Conservation (phyloP, 768 basidiomycete species). For the Pholiota conissans region DNA sequence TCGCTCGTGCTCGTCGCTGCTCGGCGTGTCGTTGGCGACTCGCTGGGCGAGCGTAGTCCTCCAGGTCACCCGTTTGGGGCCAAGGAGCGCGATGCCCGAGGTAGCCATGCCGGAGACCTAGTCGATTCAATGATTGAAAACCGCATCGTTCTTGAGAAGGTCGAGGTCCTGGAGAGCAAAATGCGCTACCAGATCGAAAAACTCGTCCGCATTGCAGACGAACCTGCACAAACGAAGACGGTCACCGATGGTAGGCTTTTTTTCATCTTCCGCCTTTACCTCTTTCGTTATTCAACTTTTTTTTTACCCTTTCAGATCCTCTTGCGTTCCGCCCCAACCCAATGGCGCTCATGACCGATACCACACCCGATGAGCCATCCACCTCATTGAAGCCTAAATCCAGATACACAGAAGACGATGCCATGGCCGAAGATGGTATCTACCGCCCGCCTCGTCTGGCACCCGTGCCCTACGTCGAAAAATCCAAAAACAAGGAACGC, state of each 20-base stretch:
- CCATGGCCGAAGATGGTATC: slow-evolving; percentile 43
- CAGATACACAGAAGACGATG: slow-evolving; percentile 16
- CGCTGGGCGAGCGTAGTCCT: slow-evolving; percentile 50
- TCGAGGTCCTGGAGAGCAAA: slow-evolving; percentile 78
- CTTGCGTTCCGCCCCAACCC: slow-evolving; percentile 93
- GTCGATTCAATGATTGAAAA: slow-evolving; percentile 80
- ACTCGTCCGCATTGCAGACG: slow-evolving; percentile 75
- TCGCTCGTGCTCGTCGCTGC: slow-evolving; percentile 73
- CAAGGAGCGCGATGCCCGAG: slow-evolving; percentile 52
- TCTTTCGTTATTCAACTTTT: neutral
- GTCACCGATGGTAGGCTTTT: slow-evolving; percentile 57
- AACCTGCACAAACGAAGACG: slow-evolving; percentile 42
- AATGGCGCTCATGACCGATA: slow-evolving; percentile 57
- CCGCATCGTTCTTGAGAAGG: slow-evolving; percentile 86
- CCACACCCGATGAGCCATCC: slow-evolving; percentile 34
- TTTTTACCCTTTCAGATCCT: slow-evolving; percentile 58
- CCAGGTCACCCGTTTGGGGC: slow-evolving; percentile 54
- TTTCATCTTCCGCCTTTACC: slow-evolving; percentile 1
- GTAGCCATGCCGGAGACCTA: slow-evolving; percentile 65
- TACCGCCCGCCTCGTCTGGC: slow-evolving; percentile 89
- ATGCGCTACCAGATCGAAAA: slow-evolving; percentile 98
- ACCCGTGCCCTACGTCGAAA: slow-evolving; percentile 76
- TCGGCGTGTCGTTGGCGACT: slow-evolving; percentile 69
- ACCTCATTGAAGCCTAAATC: slow-evolving; percentile 23
- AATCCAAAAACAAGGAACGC: slow-evolving; percentile 47